Base-by-base conservation (phyloP, 768 basidiomycete genomes). In the Lentinula aciculospora region DNA sequence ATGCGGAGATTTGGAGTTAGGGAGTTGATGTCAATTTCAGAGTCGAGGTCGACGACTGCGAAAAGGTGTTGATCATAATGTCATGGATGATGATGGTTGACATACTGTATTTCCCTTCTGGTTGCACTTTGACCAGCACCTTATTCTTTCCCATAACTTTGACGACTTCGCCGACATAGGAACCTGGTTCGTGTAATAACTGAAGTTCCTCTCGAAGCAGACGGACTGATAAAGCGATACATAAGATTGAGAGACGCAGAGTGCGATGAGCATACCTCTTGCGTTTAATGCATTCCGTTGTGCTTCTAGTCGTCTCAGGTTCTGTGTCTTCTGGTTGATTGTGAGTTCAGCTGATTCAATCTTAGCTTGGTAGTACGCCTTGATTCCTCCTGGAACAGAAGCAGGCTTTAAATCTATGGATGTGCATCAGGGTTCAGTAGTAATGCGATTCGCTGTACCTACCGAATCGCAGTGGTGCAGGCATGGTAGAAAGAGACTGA, bases 131-230 rank as follows among this genome's bases (percentile, higher is more conserved):
- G 61, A 99, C 95, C 40, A 98, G 75, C 13, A 98, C 95, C 73
- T 97, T 98, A 72, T 86, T 98, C 88, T 98, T 98, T 56, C 95
- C 94, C 97, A 98, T 99, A 5, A 97, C 89, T 74, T 96, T 98
- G 63, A 98, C 88, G 12, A 98, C 86, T 73, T 98, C 97, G 6
- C 97, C 97, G 39, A 99, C 95, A 74, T 98, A 98, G 68, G 89
- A 92, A 27, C 94, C 96, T 0, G 97, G 94, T 67, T 98, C 96
- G 62, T 94, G 94, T 6, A 97, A 76, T 12, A 95, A 77, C 66
- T 94, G 94, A 2, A 98, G 76, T 72, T 96, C 96, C 70, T 99
- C 96, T 39, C 95, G 71, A 32, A 98, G 77, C 9, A 98, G 72
- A 47, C 96, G 80, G 27, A 99, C 96, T n/a, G n/a, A n/a, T 97